Percentiles rank a stretch among this genome's conserved stretches.
Conservation (phyloP, 768 basidiomycete genomes). For the Chlorophyllum brunneum region DNA sequence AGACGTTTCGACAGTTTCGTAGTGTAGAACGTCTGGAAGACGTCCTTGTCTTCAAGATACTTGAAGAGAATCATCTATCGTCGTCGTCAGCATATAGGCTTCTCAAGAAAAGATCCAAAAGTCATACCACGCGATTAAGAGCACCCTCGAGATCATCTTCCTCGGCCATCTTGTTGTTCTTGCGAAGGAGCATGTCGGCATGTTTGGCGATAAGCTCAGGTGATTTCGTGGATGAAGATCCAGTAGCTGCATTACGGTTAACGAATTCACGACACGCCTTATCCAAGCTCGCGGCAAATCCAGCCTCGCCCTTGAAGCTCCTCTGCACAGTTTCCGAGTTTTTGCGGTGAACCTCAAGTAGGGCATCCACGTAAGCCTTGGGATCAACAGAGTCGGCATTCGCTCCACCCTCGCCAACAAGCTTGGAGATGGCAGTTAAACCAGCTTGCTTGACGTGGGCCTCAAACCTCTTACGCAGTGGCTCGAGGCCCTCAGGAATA, state of each 20-base stretch:
- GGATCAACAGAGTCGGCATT: constrained; percentile 79
- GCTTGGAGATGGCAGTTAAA: constrained; percentile 75
- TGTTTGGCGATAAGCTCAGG: constrained; percentile 96
- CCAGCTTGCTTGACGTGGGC: constrained; percentile 94
- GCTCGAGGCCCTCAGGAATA: constrained; percentile 90
- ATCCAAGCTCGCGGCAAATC: constrained; percentile 93
- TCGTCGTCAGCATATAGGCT: constrained; percentile 22
- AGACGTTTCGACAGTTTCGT: constrained; percentile 95
- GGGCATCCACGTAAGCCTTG: constrained; percentile 92
- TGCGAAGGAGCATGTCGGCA: constrained; percentile 85
- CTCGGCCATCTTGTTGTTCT: constrained; percentile 97
- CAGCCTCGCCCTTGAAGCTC: constrained; percentile 92
- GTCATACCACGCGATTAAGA: constrained; percentile 82
- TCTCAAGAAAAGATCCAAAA: constrained; percentile 27
- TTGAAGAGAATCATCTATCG: constrained; percentile 96
- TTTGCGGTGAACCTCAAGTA: constrained; percentile 91
- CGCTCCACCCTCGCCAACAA: constrained; percentile 59
- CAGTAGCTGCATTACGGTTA: constrained; percentile 91
- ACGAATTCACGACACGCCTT: constrained; percentile 97
- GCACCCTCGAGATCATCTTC: constrained; percentile 91
- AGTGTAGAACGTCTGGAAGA: constrained; percentile 98
- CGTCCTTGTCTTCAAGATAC: constrained; percentile 98
- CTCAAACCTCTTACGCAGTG: constrained; percentile 91
- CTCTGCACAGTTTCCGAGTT: constrained; percentile 89
- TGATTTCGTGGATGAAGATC: constrained; percentile 82